phyloP scores from a whole-genome alignment of 176 grass and related monocot genomes.

The Dendrocalamus sinicus region DNA sequence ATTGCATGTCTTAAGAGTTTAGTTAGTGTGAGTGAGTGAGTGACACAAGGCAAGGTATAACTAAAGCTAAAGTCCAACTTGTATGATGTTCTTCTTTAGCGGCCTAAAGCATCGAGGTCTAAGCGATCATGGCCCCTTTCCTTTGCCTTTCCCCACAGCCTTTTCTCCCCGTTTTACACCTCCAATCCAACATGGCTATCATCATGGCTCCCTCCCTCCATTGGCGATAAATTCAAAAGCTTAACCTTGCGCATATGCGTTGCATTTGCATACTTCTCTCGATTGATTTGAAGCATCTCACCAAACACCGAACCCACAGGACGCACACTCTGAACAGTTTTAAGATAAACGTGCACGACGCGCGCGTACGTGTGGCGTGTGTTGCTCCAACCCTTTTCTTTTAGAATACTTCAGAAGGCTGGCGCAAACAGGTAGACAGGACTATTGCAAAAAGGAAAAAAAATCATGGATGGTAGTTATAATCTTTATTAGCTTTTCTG shows the following conservation, averaged over 20 bases:
- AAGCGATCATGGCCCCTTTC: conserved; percentile 50
- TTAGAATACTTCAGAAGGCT: background rate
- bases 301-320: background rate
- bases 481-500: background rate
- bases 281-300: background rate
- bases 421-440: background rate
- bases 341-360: too few relatives aligned
- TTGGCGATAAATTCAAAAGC: background rate
- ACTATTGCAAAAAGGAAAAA: background rate
- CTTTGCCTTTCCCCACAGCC: conserved; percentile 32
- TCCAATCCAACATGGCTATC: conserved; percentile 23
- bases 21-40: background rate
- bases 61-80: conserved; percentile 41
- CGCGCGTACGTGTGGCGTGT: background rate
- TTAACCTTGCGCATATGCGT: background rate
- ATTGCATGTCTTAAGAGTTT: conserved; percentile 15
- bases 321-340: background rate
- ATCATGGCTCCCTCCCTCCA: conserved; percentile 43
- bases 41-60: background rate
- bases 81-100: conserved; percentile 46
- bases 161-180: conserved; percentile 3
- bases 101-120: conserved; percentile 1
- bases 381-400: background rate
- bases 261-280: background rate
- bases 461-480: background rate